A percentile compares a stretch with the other conserved stretches of the same genome.
phyloP scores from a whole-genome alignment of 2,329 filamentous ascomycete species.

The Didymella pinodella region DNA sequence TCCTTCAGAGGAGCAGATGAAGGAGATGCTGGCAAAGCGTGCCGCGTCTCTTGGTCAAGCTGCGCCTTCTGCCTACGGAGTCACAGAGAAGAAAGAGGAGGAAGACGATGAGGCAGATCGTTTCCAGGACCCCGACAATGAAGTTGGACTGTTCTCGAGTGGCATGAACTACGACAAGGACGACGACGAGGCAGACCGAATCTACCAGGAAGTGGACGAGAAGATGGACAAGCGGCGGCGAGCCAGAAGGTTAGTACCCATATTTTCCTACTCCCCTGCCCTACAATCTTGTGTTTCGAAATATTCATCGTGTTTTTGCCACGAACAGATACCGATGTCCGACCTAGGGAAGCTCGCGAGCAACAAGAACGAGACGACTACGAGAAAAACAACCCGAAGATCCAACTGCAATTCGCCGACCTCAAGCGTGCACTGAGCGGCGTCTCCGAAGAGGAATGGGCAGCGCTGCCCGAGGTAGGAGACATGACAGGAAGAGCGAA shows the following conservation, averaged over 20 bases:
- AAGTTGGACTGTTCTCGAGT: slow-evolving; percentile 92
- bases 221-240: slow-evolving; percentile 92
- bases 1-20: slow-evolving; percentile 97
- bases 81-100: slow-evolving; percentile 72
- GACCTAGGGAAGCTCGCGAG: slow-evolving; percentile 89
- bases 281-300: slow-evolving; percentile 44
- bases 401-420: slow-evolving; percentile 96
- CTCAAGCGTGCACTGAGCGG: slow-evolving; percentile 88
- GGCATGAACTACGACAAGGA: slow-evolving; percentile 92
- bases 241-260: slow-evolving; percentile 78
- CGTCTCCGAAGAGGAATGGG: slow-evolving; percentile 96
- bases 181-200: slow-evolving; percentile 95
- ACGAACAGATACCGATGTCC: slow-evolving; percentile 80
- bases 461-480: slow-evolving; percentile 91
- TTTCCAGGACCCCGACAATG: slow-evolving; percentile 96
- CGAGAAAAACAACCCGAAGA: slow-evolving; percentile 97
- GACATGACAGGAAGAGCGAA: slow-evolving; percentile 95
- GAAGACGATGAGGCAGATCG: slow-evolving; percentile 76
- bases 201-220: slow-evolving; percentile 95
- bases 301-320: slow-evolving; percentile 72
- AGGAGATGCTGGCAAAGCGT: slow-evolving; percentile 93
- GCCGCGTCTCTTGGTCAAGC: slow-evolving; percentile 80
- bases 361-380: slow-evolving; percentile 90
- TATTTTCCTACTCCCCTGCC: slow-evolving; percentile 30
- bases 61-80: slow-evolving; percentile 77